Conservation (phyloP, 805 yeast genomes). For the Suhomyces xylopsoci region DNA sequence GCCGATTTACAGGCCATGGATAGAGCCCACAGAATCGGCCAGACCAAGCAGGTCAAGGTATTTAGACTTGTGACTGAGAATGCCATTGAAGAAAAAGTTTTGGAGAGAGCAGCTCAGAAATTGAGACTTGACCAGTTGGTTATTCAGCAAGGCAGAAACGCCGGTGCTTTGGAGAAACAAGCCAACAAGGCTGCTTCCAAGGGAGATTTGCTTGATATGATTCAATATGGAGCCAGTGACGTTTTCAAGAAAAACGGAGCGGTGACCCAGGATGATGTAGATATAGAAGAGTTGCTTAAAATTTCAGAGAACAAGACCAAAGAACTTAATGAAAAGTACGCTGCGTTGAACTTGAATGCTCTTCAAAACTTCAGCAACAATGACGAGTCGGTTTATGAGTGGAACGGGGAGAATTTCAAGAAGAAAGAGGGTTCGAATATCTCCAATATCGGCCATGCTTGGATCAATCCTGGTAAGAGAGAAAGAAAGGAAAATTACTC, state of each 20-base stretch:
- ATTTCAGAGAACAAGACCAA: conserved; percentile 63
- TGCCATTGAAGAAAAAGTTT: conserved; percentile 78
- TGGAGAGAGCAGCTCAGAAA: conserved; percentile 80
- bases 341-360: conserved; percentile 69
- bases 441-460: conserved; percentile 51
- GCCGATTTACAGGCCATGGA: conserved; percentile 90
- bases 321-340: conserved; percentile 60
- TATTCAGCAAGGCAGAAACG: conserved; percentile 67
- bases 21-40: conserved; percentile 86
- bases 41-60: conserved; percentile 77
- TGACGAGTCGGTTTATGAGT: conserved; percentile 72
- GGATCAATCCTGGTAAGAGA: conserved; percentile 86
- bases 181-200: conserved; percentile 48
- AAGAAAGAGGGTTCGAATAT: conserved; percentile 53
- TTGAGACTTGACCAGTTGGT: conserved; percentile 77
- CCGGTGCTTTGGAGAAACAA: conserved; percentile 29
- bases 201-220: conserved; percentile 76
- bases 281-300: conserved; percentile 58
- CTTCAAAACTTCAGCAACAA: conserved; percentile 65
- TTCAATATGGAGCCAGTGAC: conserved; percentile 77
- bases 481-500: conserved; percentile 83
- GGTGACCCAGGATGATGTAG: conserved; percentile 36
- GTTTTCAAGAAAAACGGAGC: conserved; percentile 39
- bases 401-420: conserved; percentile 84
- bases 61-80: conserved; percentile 76